Evolutionary conservation across 257 asterid genomes (phyloP), one percentile per base, ranked within the genome.

Genomic region (Fraxinus cuspidata): DNA sequence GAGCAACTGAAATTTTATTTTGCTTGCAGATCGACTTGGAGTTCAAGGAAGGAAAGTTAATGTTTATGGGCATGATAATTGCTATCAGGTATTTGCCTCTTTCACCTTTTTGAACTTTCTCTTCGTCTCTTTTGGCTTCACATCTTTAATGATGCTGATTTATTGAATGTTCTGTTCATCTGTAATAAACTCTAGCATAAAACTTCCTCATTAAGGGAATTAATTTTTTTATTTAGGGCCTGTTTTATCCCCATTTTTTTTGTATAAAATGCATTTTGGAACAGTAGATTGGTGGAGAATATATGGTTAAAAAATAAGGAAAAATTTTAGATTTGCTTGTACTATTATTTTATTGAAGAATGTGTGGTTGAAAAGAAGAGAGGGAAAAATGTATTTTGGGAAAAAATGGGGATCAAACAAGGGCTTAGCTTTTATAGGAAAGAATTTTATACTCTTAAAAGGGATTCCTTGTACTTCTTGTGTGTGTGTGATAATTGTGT

Each of bases 1-100:
- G 34, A 29, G 69, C 63, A 64, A 66, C 21, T 80, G 72, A 73
- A 71, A 71, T 27, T 70, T 70, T 47, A 32, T 37, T 78, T 74
- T 63, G 16, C 71, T 80, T 84, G 86, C 92, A 94, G 99, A 94
- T 83, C 75, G 92, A 29, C 92, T 94, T 31, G 99, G 99, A 25
- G 91, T 94, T 90, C 99, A 94, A 84, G 99, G 99, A 80, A 90
- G 97, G 84, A 90, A 91, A 88, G 92, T 92, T 73, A 75, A 83
- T 72, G 69, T 81, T 13, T 86, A 86, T 34, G 99, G 98, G 72
- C 77, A 90, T 8, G 86, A 86, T 60, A 84, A 81, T 70, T 83
- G 89, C 86, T 81, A 77, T 76, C 97, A 94, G 88, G 97, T 94
- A 82, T 49, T 75, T 0, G 29, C n/a, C 35, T 35, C 74, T 77